phyloP scores from a whole-genome alignment of 768 basidiomycete species.

The Boletus vermiculosoides region DNA sequence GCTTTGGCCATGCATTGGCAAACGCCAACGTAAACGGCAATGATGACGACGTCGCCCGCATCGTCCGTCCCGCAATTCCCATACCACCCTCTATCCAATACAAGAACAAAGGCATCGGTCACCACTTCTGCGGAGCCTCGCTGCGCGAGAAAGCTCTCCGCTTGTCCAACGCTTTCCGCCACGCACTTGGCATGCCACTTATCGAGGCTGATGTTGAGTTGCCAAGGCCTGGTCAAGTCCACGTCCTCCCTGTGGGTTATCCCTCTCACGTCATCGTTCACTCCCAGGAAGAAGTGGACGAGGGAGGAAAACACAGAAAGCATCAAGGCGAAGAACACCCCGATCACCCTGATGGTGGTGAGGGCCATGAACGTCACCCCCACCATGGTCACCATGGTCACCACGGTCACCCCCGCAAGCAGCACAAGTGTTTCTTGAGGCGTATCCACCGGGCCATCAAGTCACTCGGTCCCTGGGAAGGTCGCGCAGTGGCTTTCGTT shows the following conservation, averaged over 20 bases:
- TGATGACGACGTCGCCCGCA: constrained; percentile 24
- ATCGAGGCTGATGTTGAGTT: constrained; percentile 33
- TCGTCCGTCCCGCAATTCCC: constrained; percentile 16
- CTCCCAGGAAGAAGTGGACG: constrained; percentile 3
- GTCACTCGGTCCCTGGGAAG: constrained; percentile 79
- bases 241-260: constrained; percentile 28
- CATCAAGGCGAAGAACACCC: neutral
- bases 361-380: constrained; percentile 3
- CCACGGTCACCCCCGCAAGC: constrained; percentile 27
- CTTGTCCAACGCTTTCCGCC: constrained; percentile 54
- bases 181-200: constrained; percentile 52
- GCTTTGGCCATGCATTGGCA: constrained; percentile 39
- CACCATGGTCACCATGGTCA: constrained; percentile 16
- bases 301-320: constrained; percentile 12
- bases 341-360: neutral
- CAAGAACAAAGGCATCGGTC: constrained; percentile 13
- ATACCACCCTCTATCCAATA: constrained; percentile 7
- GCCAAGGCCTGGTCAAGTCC: constrained; percentile 23
- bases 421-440: constrained; percentile 46
- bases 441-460: constrained; percentile 67
- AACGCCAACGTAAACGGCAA: constrained; percentile 31
- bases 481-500: constrained; percentile 78
- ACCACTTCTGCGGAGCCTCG: constrained; percentile 34
- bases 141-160: constrained; percentile 50
- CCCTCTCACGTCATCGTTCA: constrained; percentile 1